phyloP scores from a whole-genome alignment of 106 monocot genomes.

The Acanthochlamys bracteata region DNA sequence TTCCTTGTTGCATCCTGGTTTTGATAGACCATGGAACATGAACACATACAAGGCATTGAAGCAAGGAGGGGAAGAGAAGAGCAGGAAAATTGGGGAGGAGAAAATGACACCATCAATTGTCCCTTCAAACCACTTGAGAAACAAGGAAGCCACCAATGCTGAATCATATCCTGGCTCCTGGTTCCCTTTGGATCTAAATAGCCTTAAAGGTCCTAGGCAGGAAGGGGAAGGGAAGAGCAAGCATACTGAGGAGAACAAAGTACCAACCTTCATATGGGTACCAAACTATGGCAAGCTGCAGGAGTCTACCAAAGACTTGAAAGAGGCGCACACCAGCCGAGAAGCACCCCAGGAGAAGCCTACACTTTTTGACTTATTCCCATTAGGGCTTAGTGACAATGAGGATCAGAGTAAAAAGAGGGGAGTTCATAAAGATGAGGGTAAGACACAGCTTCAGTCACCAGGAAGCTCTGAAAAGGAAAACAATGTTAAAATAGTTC shows the following conservation, averaged over 20 bases:
- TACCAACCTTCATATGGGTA: constrained; percentile 28
- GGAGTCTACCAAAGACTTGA: constrained; percentile 15
- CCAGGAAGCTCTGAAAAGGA: constrained; percentile 12
- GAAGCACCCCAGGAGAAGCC: constrained; percentile 17
- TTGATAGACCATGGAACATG: no score
- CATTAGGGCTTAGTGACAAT: constrained; percentile 28
- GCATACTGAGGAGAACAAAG: not conserved
- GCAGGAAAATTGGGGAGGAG: no score
- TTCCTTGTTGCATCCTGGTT: no score
- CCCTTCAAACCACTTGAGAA: not conserved
- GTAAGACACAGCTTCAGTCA: not conserved
- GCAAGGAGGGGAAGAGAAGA: no score
- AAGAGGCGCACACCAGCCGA: constrained; percentile 10
- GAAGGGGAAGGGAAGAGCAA: constrained; percentile 6
- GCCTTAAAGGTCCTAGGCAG: constrained; percentile 3
- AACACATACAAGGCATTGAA: no score
- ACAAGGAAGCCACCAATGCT: no score
- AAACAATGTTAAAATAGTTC: constrained; percentile 17
- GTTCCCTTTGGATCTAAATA: constrained; percentile 20
- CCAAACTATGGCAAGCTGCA: constrained; percentile 17
- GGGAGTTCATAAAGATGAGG: not conserved
- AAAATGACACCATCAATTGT: no score
- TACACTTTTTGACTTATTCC: constrained; percentile 28
- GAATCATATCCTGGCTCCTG: constrained; percentile 15
- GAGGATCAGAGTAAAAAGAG: constrained; percentile 16